Base-by-base conservation (phyloP, 2,329 filamentous ascomycete genomes). In the Cordyceps pruinosa region DNA sequence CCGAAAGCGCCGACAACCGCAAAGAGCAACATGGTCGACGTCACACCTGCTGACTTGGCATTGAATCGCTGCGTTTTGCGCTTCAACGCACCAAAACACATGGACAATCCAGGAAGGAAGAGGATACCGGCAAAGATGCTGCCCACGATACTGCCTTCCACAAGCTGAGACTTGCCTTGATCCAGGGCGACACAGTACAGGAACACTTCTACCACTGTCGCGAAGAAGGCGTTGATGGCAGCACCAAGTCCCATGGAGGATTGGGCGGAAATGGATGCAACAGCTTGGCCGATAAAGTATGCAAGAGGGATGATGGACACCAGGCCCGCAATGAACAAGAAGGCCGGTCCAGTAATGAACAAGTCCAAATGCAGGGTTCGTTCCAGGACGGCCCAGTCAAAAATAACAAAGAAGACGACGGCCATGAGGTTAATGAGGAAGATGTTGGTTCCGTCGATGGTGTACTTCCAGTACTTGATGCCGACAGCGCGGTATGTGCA, bases 11-110 rank as follows among this genome's bases (percentile, higher is more conserved):
- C 93, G 64, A 99, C 94, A 39, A 96, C 89, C 25, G 94, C 93
- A 69, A 99, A 99, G 10, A 99, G 79, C 57, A 99, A 76, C 94
- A 99, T 99, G 0, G 94, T 99, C 2, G 92, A 97, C 1, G 93
- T 97, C 34, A 97, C 94, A 68, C 94, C 91, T 30, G 94, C 94
- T 34, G 93, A 97, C 67, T 87, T 90, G 61, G 94, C 92, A 69
- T 99, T 99, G 80, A 99, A 99, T 42, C 94, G 87, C 70, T 99
- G 94, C 1, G 94, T 99, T 76, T 99, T 99, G 65, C 95, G 86
- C 75, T 96, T 96, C 68, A 99, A 87, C 19, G 95, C 95, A 45
- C 94, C 94, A 67, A 97, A 99, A 72, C 94, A 99, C 94, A 99
- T 99, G 58, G 93, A 97, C 34, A 99, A 71, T 1, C 94, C 94